Percentiles rank a stretch among this genome's conserved stretches.
Evolutionary conservation across 1,284 basidiomycete genomes (phyloP).

Genomic region (Termitomyces sp.): DNA sequence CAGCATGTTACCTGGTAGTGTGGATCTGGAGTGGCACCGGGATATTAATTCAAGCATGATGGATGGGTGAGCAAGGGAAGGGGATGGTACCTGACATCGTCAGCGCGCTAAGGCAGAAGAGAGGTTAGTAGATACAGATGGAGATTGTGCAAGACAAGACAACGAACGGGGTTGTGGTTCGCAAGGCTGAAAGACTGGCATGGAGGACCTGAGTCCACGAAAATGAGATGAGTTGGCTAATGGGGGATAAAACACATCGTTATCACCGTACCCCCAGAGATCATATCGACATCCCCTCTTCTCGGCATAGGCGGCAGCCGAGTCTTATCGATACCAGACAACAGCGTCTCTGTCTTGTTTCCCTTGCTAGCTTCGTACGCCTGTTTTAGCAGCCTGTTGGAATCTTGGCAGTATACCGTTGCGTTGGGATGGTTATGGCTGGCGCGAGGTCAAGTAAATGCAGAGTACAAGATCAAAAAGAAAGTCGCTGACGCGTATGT

Average conservation of each 20-base stretch:
- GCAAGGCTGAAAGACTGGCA: conserved; percentile 65
- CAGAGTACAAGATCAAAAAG: not conserved
- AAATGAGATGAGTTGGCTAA: not conserved
- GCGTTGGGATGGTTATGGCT: conserved; percentile 56
- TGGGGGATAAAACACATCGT: not conserved
- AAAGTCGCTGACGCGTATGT: conserved; percentile 47
- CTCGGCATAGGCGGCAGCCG: conserved; percentile 48
- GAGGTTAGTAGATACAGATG: not conserved
- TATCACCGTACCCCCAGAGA: conserved; percentile 54
- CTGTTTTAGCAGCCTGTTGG: conserved; percentile 53
- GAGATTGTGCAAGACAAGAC: not conserved
- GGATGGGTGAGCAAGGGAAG: not conserved
- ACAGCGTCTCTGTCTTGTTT: conserved; percentile 33
- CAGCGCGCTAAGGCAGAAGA: conserved; percentile 37
- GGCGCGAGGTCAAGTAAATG: conserved; percentile 6
- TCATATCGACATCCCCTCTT: conserved; percentile 60
- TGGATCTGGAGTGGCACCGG: conserved; percentile 37
- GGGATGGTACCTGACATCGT: conserved; percentile 50
- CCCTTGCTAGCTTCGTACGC: conserved; percentile 46
- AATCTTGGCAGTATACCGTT: conserved; percentile 59
- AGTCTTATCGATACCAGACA: conserved; percentile 30
- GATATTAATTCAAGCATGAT: not conserved
- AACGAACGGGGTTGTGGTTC: conserved; percentile 51
- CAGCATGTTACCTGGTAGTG: conserved; percentile 63
- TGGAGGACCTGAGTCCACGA: conserved; percentile 49